phyloP scores from a whole-genome alignment of 2,329 filamentous ascomycete genomes.

The Trichoderma lentiforme region DNA sequence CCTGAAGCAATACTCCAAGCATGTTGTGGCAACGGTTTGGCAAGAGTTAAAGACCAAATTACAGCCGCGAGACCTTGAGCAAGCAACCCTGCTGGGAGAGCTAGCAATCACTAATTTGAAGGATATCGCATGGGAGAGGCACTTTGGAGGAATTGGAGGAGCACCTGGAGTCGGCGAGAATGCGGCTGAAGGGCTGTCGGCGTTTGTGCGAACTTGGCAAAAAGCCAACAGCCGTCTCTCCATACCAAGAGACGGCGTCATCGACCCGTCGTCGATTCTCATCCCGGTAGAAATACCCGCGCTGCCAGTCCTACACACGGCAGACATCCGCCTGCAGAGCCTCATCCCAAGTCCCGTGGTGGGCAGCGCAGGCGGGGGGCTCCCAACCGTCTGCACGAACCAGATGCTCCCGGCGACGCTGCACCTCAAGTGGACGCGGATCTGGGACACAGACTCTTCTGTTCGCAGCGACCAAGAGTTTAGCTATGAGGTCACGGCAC shows the following conservation, averaged over 20 bases:
- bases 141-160: constrained; percentile 50
- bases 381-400: constrained; percentile 55
- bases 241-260: constrained; percentile 24
- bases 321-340: constrained; percentile 57
- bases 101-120: constrained; percentile 49
- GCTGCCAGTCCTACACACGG: constrained; percentile 77
- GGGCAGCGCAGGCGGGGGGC: constrained; percentile 32
- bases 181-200: constrained; percentile 26
- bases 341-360: constrained; percentile 32
- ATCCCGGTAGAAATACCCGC: constrained; percentile 90
- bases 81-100: constrained; percentile 50
- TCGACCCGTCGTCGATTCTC: constrained; percentile 61
- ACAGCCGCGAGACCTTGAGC: constrained; percentile 52
- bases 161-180: constrained; percentile 35
- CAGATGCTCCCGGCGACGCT: constrained; percentile 63
- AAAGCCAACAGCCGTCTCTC: constrained; percentile 27
- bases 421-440: constrained; percentile 58
- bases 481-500: constrained; percentile 75
- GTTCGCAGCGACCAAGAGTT: constrained; percentile 62
- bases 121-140: constrained; percentile 44
- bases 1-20: constrained; percentile 45
- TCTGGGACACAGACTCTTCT: constrained; percentile 53
- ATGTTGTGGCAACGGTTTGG: constrained; percentile 45
- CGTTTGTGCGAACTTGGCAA: constrained; percentile 35
- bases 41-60: constrained; percentile 44